These are phyloP conservation scores for Chaetomium cochliodes DNA, from an alignment of 495 filamentous ascomycete species.

Conservation along the genomic window DNA sequence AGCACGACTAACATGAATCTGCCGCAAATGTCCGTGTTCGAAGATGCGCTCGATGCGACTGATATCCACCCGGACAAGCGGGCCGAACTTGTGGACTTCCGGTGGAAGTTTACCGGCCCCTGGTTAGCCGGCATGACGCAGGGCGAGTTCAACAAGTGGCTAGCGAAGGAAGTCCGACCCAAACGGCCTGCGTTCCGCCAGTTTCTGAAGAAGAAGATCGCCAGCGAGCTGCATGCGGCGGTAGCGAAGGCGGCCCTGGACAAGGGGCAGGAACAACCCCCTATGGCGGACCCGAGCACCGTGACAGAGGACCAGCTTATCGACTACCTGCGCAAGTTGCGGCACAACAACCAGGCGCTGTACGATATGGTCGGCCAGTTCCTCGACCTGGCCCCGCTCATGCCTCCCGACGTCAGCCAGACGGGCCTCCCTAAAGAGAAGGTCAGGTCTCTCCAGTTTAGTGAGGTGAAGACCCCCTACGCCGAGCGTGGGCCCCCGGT, in stretches of 20 bases:
- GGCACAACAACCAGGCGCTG: slow-evolving; percentile 49
- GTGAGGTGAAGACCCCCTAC: slow-evolving; percentile 47
- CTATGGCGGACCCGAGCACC: slow-evolving; percentile 35
- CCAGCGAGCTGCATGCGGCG: slow-evolving; percentile 45
- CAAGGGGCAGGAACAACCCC: slow-evolving; percentile 41
- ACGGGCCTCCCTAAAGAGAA: not conserved
- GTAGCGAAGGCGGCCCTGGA: slow-evolving; percentile 48
- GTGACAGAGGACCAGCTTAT: slow-evolving; percentile 61
- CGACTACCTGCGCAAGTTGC: slow-evolving; percentile 58
- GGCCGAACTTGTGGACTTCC: slow-evolving; percentile 36
- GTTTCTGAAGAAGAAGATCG: slow-evolving; percentile 54
- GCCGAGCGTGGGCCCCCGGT: slow-evolving; percentile 63
- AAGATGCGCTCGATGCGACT: slow-evolving; percentile 54
- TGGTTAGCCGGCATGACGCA: slow-evolving; percentile 75
- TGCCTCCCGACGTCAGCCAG: slow-evolving; percentile 13
- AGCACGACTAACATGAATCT: slow-evolving; percentile 12
- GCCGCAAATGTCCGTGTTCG: slow-evolving; percentile 55
- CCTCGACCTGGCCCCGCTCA: slow-evolving; percentile 53
- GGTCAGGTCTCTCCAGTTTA: slow-evolving; percentile 18
- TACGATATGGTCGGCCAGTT: slow-evolving; percentile 53
- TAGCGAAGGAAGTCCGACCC: slow-evolving; percentile 60
- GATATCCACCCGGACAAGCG: slow-evolving; percentile 35
- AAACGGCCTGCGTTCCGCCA: slow-evolving; percentile 60
- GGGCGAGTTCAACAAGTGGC: slow-evolving; percentile 66
- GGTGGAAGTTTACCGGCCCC: slow-evolving; percentile 79